Base-by-base conservation (phyloP, 2,329 filamentous ascomycete genomes). In the Trichophyton schoenleinii region DNA sequence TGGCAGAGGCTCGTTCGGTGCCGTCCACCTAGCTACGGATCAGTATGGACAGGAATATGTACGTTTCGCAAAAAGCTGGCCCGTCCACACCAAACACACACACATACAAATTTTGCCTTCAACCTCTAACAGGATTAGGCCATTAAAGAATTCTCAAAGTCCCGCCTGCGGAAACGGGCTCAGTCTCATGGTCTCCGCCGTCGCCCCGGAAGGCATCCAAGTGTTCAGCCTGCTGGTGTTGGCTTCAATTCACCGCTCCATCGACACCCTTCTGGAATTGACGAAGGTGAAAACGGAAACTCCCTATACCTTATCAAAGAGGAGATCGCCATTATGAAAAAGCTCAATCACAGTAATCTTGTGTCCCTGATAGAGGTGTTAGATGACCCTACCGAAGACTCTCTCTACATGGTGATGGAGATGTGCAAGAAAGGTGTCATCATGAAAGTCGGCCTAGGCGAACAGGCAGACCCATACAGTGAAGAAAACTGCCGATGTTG, bases 241-340 rank as follows among this genome's bases (percentile, higher is more conserved):
- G 83, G 76, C 68, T 85, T 80, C 73, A 85, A 85, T 68, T 83
- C 82, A n/a, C 83, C 83, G 1, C 71, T 86, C 59, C 83, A 87
- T 72, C 79, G 84, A 41, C 80, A 82, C 67, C 81, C 82, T 8
- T 78, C 79, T 57, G 31, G 52, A n/a, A 28, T 55, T n/a, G 74
- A 76, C 25, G 72, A 74, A 22, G 74, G 79, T 62, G 78, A 81
- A 63, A 76, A 79, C 53, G 86, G 88, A 70, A 87, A 86, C 67
- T 84, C 92, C 0, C 79, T 97, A 11, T 88, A 88, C 69, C 78
- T 97, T 63, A 97, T 99, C 72, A 88, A 91, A 64, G 89, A 96
- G 73, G 94, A 99, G 74, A 94, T 97, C 68, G 94, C 94, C 62
- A 95, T 97, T 71, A 97, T 99, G 91, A 99, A 97, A 79, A 97